These are phyloP conservation scores for Colletotrichum sp. DNA, from an alignment of 2,329 filamentous ascomycete species.

Conservation along the genomic window DNA sequence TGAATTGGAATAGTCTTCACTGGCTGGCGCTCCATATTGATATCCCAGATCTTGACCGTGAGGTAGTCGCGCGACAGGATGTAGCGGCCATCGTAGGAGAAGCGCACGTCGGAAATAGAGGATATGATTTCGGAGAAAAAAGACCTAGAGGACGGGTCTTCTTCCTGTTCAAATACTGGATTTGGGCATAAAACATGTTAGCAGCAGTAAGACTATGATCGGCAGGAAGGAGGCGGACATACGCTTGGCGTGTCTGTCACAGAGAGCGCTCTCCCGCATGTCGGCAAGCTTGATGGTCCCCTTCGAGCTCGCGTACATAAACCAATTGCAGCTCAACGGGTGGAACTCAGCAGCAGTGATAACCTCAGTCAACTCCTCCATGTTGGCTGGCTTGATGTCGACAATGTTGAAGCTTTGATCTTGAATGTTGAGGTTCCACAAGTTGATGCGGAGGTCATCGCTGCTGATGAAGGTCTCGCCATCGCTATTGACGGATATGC, in stretches of 20 bases:
- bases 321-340: constrained; percentile 97
- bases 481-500: constrained; percentile 99
- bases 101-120: constrained; percentile 97
- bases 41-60: constrained; percentile 99
- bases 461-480: constrained; percentile 99
- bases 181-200: neutral
- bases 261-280: constrained; percentile 96
- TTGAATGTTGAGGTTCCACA: constrained; percentile 99
- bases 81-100: constrained; percentile 94
- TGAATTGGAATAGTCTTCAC: constrained; percentile 99
- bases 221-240: constrained; percentile 39
- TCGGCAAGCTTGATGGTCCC: constrained; percentile 98
- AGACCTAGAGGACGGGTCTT: constrained; percentile 93
- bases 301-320: constrained; percentile 99
- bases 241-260: constrained; percentile 96
- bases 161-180: constrained; percentile 96
- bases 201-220: neutral
- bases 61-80: constrained; percentile 97
- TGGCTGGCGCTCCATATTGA: constrained; percentile 97
- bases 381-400: constrained; percentile 99
- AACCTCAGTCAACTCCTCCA: constrained; percentile 99
- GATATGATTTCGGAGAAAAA: constrained; percentile 99
- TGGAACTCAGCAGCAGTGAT: constrained; percentile 99
- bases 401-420: constrained; percentile 99
- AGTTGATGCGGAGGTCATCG: constrained; percentile 95